These are phyloP conservation scores for Solanum sparsipilum DNA, from an alignment of 257 asterid species.

Conservation along the genomic window DNA sequence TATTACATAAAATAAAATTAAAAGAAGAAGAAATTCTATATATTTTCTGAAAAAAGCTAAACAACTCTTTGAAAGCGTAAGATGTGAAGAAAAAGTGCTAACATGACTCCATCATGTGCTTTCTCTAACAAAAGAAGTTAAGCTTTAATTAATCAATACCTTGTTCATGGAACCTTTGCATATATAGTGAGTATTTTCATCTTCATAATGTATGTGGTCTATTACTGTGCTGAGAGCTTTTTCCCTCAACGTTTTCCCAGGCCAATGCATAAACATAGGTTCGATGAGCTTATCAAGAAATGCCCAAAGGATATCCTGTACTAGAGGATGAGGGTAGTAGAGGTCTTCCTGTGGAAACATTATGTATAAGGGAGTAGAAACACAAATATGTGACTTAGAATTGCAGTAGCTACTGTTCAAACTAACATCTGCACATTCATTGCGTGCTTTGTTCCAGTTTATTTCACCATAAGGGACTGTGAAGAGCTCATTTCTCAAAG, in stretches of 20 bases:
- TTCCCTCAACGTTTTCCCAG: constrained; percentile 79
- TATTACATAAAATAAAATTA: no score
- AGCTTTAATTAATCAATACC: constrained; percentile 22
- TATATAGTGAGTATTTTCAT: constrained; percentile 80
- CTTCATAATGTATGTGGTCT: constrained; percentile 95
- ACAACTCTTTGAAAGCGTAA: no score
- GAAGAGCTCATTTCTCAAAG: constrained; percentile 79
- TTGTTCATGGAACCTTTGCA: constrained; percentile 92
- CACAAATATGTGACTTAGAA: background rate
- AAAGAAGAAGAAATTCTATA: no score
- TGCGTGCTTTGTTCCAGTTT: constrained; percentile 76
- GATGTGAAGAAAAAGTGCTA: no score
- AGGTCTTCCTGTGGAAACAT: constrained; percentile 69
- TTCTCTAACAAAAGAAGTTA: background rate
- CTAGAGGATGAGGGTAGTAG: constrained; percentile 78
- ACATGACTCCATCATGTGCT: no score
- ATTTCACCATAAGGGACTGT: constrained; percentile 74
- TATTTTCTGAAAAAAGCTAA: no score
- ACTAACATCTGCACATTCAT: constrained; percentile 85
- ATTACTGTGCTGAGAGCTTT: constrained; percentile 54
- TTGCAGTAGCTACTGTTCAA: background rate
- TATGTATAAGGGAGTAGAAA: background rate
- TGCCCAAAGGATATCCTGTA: constrained; percentile 84
- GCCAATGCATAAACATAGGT: constrained; percentile 85
- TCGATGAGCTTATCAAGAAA: constrained; percentile 68